These are phyloP conservation scores for Amanita muscaria DNA, from an alignment of 768 basidiomycete species.

Conservation along the genomic window DNA sequence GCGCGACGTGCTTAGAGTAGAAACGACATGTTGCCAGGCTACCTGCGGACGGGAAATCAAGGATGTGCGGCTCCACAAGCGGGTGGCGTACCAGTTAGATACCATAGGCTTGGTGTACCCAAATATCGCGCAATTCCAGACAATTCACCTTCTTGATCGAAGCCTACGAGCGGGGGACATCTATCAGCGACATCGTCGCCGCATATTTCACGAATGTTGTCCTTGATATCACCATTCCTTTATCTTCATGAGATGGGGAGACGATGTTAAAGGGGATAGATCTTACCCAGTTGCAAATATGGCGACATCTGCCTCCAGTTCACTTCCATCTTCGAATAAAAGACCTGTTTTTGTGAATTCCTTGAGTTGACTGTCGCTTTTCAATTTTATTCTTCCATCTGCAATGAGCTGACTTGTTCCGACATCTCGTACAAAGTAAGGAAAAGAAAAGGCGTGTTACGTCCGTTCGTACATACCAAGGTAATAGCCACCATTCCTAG, in stretches of 20 bases:
- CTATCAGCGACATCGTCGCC: constrained; percentile 32
- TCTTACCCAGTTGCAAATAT: constrained; percentile 47
- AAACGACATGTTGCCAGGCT: too few species aligned
- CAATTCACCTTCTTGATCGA: constrained; percentile 55
- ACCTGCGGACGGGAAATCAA: too few species aligned
- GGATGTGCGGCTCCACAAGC: too few species aligned
- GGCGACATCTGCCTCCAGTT: constrained; percentile 39
- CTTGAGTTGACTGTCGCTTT: constrained; percentile 40
- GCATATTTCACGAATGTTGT: constrained; percentile 30
- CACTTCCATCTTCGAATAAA: constrained; percentile 36
- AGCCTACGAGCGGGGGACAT: constrained; percentile 49
- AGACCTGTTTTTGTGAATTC: constrained; percentile 33
- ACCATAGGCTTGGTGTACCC: too few species aligned
- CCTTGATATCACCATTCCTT: constrained; percentile 36
- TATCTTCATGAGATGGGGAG: too few species aligned
- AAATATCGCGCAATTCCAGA: constrained; percentile 38
- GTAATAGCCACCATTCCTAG: constrained; percentile 32
- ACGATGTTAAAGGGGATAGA: too few species aligned
- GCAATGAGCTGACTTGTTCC: constrained; percentile 50
- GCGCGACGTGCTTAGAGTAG: too few species aligned
- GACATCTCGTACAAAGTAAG: constrained; percentile 30
- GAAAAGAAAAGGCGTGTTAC: neutral
- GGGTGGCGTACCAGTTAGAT: too few species aligned
- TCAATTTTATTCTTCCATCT: constrained; percentile 61
- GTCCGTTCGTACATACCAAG: constrained; percentile 26